A percentile compares a stretch with the other conserved stretches of the same genome.
phyloP scores from a whole-genome alignment of 441 rosid genomes.

The Adansonia grandidieri region DNA sequence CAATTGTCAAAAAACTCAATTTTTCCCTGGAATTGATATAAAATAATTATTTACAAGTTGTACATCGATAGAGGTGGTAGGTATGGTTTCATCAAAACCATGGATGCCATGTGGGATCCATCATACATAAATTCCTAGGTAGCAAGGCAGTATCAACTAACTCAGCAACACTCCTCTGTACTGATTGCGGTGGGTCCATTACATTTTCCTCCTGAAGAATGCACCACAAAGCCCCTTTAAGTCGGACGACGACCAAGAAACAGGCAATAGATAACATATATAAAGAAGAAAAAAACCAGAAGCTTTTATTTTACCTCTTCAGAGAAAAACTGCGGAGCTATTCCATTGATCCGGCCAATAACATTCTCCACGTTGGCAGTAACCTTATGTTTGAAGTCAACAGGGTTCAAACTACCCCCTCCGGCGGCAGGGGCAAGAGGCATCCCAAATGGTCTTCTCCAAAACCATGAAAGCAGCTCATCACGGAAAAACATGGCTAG shows the following conservation, averaged over 20 bases:
- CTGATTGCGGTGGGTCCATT: constrained; percentile 86
- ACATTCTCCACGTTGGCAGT: constrained; percentile 78
- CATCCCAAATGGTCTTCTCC: constrained; percentile 86
- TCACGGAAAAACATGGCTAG: constrained; percentile 98
- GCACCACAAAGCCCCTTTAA: constrained; percentile 12
- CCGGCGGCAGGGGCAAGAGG: constrained; percentile 63
- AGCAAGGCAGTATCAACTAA: constrained; percentile 88
- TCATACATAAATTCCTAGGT: constrained; percentile 91
- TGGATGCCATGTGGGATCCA: constrained; percentile 99
- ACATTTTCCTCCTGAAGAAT: constrained; percentile 75
- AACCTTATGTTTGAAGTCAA: constrained; percentile 79
- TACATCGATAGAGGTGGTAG: background rate
- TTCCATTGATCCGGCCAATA: constrained; percentile 70
- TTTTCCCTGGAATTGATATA: too few species aligned
- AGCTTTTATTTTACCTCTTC: constrained; percentile 77
- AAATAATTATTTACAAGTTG: background rate
- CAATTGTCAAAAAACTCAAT: background rate
- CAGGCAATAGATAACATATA: background rate
- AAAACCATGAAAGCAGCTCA: constrained; percentile 91
- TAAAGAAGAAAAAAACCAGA: background rate
- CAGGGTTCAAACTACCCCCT: constrained; percentile 61
- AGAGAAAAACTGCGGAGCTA: constrained; percentile 75
- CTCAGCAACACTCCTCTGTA: constrained; percentile 85
- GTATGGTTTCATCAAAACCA: constrained; percentile 64
- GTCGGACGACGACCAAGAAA: background rate